Conservation (phyloP, 1,284 basidiomycete genomes). For the Rhodofomes roseus region DNA sequence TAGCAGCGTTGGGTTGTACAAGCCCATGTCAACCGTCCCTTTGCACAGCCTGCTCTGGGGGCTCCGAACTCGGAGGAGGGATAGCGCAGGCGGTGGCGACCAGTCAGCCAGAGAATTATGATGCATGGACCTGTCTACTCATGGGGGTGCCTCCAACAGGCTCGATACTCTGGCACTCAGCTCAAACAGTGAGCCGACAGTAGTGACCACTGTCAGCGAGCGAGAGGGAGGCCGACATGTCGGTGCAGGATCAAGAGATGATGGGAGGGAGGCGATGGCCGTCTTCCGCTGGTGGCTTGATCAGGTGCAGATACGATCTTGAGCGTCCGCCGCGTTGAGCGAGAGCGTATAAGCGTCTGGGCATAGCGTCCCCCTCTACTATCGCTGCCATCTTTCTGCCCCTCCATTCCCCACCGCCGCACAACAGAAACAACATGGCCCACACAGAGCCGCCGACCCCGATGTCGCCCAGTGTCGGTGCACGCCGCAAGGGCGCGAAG, state of each 20-base stretch:
- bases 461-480: conserved; percentile 39
- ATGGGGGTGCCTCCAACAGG: too few relatives aligned
- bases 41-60: neutral
- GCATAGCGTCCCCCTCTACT: neutral
- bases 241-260: neutral
- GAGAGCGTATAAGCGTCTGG: neutral
- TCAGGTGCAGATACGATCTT: neutral
- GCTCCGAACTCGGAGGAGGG: too few relatives aligned
- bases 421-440: conserved; percentile 23
- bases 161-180: too few relatives aligned
- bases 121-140: too few relatives aligned
- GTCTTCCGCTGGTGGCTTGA: neutral
- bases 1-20: neutral
- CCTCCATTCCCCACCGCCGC: neutral
- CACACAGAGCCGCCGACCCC: conserved; percentile 28
- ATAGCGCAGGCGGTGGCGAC: too few relatives aligned
- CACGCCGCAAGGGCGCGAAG: conserved; percentile 58
- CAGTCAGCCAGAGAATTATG: too few relatives aligned
- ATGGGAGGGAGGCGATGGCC: neutral
- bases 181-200: too few relatives aligned
- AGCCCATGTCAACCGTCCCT: neutral
- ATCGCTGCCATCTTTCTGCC: conserved; percentile 1
- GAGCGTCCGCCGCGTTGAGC: neutral
- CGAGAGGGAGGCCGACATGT: neutral
- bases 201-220: too few relatives aligned